These are phyloP conservation scores for Apiotrichum siamense DNA, from an alignment of 1,284 basidiomycete genomes.

Conservation along the genomic window DNA sequence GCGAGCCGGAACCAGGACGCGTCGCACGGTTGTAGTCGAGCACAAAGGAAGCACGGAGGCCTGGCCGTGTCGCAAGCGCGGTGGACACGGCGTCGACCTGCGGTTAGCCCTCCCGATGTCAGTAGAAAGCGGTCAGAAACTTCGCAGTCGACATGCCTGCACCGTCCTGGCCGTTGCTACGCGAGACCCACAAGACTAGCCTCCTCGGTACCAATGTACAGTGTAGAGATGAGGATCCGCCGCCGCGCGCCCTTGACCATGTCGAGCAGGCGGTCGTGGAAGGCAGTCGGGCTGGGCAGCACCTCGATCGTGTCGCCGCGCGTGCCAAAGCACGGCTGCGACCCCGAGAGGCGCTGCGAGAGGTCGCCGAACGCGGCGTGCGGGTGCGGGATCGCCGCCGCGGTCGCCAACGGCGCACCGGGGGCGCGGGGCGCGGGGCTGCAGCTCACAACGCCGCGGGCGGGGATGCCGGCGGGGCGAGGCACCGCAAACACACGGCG, in stretches of 20 bases:
- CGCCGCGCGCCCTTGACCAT: slow-evolving; percentile 66
- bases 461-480: background rate
- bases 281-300: slow-evolving; percentile 49
- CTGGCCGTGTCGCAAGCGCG: slow-evolving; percentile 57
- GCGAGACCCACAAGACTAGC: slow-evolving; percentile 53
- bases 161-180: too few species aligned
- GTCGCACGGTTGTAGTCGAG: slow-evolving; percentile 90
- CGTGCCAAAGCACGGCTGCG: slow-evolving; percentile 48
- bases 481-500: background rate
- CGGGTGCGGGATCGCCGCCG: background rate
- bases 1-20: slow-evolving; percentile 57
- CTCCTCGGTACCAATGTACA: slow-evolving; percentile 72
- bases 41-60: slow-evolving; percentile 65
- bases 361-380: slow-evolving; percentile 27
- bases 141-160: too few species aligned
- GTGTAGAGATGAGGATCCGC: slow-evolving; percentile 77
- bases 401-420: background rate
- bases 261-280: slow-evolving; percentile 49
- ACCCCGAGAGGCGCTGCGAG: slow-evolving; percentile 19
- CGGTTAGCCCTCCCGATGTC: background rate
- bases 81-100: slow-evolving; percentile 64
- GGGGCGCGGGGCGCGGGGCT: background rate
- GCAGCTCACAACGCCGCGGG: background rate
- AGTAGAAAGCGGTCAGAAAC: too few species aligned
- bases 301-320: slow-evolving; percentile 24